phyloP scores from a whole-genome alignment of 768 basidiomycete genomes.

The Russula virescens region DNA sequence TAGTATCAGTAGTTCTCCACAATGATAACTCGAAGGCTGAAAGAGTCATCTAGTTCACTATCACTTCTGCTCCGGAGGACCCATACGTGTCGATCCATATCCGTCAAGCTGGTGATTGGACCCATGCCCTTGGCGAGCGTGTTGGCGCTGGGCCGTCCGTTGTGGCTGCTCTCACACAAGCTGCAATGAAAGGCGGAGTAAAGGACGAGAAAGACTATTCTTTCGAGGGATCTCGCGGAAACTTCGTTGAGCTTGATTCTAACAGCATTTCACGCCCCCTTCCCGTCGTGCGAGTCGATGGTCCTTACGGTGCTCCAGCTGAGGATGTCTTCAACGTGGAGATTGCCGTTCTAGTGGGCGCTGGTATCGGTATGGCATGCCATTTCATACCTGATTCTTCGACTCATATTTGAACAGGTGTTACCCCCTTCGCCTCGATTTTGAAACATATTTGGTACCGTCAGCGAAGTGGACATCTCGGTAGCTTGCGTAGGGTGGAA shows the following conservation, averaged over 20 bases:
- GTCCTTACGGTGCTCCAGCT: conserved; percentile 89
- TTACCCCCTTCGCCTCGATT: conserved; percentile 93
- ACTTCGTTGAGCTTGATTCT: conserved; percentile 75
- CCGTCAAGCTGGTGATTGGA: conserved; percentile 90
- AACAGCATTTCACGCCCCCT: conserved; percentile 44
- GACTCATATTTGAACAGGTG: conserved; percentile 41
- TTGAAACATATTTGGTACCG: conserved; percentile 95
- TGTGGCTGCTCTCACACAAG: conserved; percentile 71
- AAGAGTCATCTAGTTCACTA: conserved; percentile 64
- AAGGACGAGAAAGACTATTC: conserved; percentile 43
- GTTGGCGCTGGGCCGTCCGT: conserved; percentile 76
- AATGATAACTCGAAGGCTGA: conserved; percentile 1
- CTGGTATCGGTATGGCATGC: conserved; percentile 70
- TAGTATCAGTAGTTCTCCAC: conserved; percentile 32
- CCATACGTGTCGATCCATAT: conserved; percentile 90
- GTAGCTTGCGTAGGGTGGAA: conserved; percentile 80
- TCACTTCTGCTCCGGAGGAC: conserved; percentile 92
- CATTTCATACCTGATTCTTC: conserved; percentile 5
- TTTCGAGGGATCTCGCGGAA: conserved; percentile 50
- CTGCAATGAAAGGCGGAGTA: conserved; percentile 71
- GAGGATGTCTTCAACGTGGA: conserved; percentile 85
- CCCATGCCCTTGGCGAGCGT: conserved; percentile 75
- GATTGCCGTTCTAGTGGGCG: conserved; percentile 87
- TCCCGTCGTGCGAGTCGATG: conserved; percentile 74
- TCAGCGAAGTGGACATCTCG: conserved; percentile 70